A percentile compares a stretch with the other conserved stretches of the same genome.
Evolutionary conservation across 768 basidiomycete genomes (phyloP).

Genomic region (Xerocomellus amylosporus): DNA sequence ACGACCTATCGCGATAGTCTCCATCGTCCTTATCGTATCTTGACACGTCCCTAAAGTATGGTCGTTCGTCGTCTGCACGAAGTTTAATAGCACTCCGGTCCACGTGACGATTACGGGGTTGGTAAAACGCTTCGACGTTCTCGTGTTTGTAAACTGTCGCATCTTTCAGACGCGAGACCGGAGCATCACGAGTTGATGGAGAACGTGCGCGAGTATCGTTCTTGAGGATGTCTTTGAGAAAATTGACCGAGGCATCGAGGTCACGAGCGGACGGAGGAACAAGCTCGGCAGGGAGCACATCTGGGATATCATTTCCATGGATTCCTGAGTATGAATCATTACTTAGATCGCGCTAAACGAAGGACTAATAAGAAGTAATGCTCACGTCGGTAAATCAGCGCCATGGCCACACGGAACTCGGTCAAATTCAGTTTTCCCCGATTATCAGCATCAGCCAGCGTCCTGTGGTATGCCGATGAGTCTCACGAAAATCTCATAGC

Average conservation of each 20-base stretch:
- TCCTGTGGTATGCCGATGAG: slow-evolving; percentile 48
- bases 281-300: slow-evolving; percentile 82
- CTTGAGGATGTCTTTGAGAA: slow-evolving; percentile 83
- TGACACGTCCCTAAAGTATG: slow-evolving; percentile 46
- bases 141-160: slow-evolving; percentile 91
- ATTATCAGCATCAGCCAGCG: slow-evolving; percentile 87
- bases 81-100: slow-evolving; percentile 80
- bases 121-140: slow-evolving; percentile 69
- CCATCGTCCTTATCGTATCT: slow-evolving; percentile 36
- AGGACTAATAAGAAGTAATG: slow-evolving; percentile 18
- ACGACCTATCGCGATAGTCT: slow-evolving; percentile 33
- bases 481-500: neutral
- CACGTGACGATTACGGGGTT: slow-evolving; percentile 77
- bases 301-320: slow-evolving; percentile 90
- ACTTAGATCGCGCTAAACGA: neutral
- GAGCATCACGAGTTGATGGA: slow-evolving; percentile 49
- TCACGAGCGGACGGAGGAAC: slow-evolving; percentile 89
- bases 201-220: slow-evolving; percentile 79
- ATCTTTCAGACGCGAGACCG: slow-evolving; percentile 60
- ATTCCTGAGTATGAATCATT: slow-evolving; percentile 50
- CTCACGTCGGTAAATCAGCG: slow-evolving; percentile 92
- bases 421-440: slow-evolving; percentile 93
- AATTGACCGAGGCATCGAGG: slow-evolving; percentile 84
- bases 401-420: slow-evolving; percentile 99
- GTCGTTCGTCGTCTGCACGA: slow-evolving; percentile 63